Evolutionary conservation across 768 basidiomycete genomes (phyloP).

Genomic region (Suillus brevipes): DNA sequence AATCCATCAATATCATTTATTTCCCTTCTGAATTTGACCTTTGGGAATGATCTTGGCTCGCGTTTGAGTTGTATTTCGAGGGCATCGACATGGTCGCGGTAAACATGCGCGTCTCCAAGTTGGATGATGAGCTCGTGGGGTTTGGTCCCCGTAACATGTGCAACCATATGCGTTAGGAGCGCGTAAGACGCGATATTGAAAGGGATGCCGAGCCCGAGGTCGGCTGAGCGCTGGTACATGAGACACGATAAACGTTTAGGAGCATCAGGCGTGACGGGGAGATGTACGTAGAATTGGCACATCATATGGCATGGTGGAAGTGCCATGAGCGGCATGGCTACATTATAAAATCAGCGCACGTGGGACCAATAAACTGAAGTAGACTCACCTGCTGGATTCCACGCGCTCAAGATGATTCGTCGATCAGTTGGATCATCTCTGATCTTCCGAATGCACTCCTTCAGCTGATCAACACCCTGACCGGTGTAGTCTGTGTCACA

Average conservation of each 20-base stretch:
- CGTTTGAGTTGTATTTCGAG: slow-evolving; percentile 79
- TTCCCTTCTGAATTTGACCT: slow-evolving; percentile 67
- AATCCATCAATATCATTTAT: slow-evolving; percentile 80
- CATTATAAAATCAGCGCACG: neutral
- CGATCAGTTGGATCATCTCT: slow-evolving; percentile 91
- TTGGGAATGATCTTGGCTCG: slow-evolving; percentile 82
- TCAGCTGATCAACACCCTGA: slow-evolving; percentile 89
- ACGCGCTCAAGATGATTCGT: slow-evolving; percentile 91
- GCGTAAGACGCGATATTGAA: slow-evolving; percentile 99
- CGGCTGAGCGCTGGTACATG: slow-evolving; percentile 98
- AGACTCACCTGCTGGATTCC: slow-evolving; percentile 91
- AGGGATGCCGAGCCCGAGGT: slow-evolving; percentile 94
- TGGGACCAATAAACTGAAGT: neutral
- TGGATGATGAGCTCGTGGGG: slow-evolving; percentile 92
- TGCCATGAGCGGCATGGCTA: slow-evolving; percentile 94
- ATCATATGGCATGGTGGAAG: slow-evolving; percentile 98
- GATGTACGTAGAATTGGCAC: slow-evolving; percentile 97
- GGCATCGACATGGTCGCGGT: slow-evolving; percentile 89
- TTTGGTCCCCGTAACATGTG: slow-evolving; percentile 83
- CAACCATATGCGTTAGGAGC: slow-evolving; percentile 95
- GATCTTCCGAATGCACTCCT: slow-evolving; percentile 89
- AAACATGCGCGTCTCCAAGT: slow-evolving; percentile 97
- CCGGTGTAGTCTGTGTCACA: slow-evolving; percentile 77
- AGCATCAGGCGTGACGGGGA: slow-evolving; percentile 53
- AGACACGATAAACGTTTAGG: slow-evolving; percentile 85